Evolutionary conservation across 2,329 filamentous ascomycete species (phyloP), one percentile per base, ranked within the genome.

Genomic region (Plenodomus lindquistii): DNA sequence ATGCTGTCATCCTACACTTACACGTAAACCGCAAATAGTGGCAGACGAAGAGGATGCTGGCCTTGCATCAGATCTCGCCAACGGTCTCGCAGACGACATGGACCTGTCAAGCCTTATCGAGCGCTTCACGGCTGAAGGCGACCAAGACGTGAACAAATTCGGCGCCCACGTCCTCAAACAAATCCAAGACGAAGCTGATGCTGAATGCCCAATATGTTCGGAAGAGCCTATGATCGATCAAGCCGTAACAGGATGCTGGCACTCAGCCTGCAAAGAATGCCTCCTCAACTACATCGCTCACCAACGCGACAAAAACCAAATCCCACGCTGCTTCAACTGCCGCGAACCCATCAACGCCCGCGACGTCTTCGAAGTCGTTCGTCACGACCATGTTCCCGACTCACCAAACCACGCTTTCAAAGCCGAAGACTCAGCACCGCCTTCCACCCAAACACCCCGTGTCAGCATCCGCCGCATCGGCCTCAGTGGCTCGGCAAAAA

Each of bases 141-240:
- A 83, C 37, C 79, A 85, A 48, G 78, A 83, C 27, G 83, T 84
- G 15, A 90, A 88, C 57, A 82, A 77, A 42, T 99, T 94, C 66
- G 92, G 92, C 0, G 86, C 92, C 0, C 87, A 97, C 68, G 91
- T 93, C 0, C 79, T 99, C 13, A 85, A 87, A 53, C 91, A 97
- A 70, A 99, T 99, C 40, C 89, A 95, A 57, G 89, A 89, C 45
- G 93, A 97, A 65, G 86, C 89, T 0, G 84, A 87, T 50, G 88
- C 88, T 52, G 94, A 99, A 75, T 99, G 94, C 63, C 93, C 94
- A 0, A 89, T 99, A 43, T 99, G 94, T 73, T 85, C 89, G 3
- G 93, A 97, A 70, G 94, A 97, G 70, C 91, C 92, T 3, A 97
- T 97, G 91, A 83, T 90, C 35, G 88, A 97, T 44, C 93, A 96